Evolutionary conservation across 306 rosid species (phyloP), one percentile per base, ranked within the genome.

Genomic region (Corylus heterophylla): DNA sequence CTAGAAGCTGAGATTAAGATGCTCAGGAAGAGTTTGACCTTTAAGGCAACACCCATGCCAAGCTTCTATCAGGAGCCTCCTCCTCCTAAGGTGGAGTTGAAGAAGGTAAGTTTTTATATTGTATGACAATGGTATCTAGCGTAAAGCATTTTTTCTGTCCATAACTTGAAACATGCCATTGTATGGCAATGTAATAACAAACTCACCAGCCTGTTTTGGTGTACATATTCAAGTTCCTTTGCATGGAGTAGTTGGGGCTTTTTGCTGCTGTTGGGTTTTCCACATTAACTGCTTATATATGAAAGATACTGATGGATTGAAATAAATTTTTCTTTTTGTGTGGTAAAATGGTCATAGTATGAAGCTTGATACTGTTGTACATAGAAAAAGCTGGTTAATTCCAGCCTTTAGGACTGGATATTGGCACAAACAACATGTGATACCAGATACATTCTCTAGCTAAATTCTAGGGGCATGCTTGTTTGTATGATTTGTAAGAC

Each of bases 41-140:
- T 91, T 84, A 91, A 87, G 84, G 96, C 96, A 79, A 89, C 93
- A 56, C 96, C 93, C 56, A 89, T 91, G 93, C 96, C 96, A 69
- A 91, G 85, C 87, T 91, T 91, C 80, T 91, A 91, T 76, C 96
- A 89, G 83, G 96, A 87, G 81, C 96, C 96, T 63, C 84, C 93
- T 52, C 93, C 96, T 76, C 88, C 96, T 17, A 89, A 87, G 82
- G 84, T 74, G 75, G 96, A 91, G 78, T 78, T 91, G 79, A 91
- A 91, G 84, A 91, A 91, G 90, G 96, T 87, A 20, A 73, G 72
- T 64, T 74, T 74, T 58, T 80, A 51, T 22, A 64, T 25, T 58
- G 7, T 12, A 10, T 31, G 42, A 31, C 22, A 59, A 67, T 67
- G 51, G 29, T 9, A 67, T 67, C 13, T 67, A 18, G 48, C 27